Evolutionary conservation across 2,329 filamentous ascomycete genomes (phyloP).

Genomic region (Alternaria sp.): DNA sequence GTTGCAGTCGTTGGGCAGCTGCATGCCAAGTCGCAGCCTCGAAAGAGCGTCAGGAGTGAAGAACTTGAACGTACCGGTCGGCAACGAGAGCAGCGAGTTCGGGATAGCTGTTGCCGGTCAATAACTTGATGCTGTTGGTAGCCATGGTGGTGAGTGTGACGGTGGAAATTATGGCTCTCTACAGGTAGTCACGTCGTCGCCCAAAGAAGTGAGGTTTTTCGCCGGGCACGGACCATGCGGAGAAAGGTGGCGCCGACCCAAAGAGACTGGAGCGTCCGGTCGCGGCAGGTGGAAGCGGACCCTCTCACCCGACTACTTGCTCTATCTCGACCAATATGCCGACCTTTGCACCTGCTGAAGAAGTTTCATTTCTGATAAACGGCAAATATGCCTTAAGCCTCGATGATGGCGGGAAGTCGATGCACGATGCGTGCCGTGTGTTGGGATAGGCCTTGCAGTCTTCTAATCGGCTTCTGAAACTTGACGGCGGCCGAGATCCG

Average conservation of each 20-base stretch:
- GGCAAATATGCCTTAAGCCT: background rate
- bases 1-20: background rate
- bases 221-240: conserved; percentile 28
- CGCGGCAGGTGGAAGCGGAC: conserved; percentile 2
- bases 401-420: background rate
- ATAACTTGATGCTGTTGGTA: conserved; percentile 75
- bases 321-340: background rate
- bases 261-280: background rate
- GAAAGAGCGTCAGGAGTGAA: conserved; percentile 1
- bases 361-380: background rate
- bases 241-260: conserved; percentile 24
- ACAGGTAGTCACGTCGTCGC: conserved; percentile 17
- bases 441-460: background rate
- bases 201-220: conserved; percentile 30
- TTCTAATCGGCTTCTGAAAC: conserved; percentile 16
- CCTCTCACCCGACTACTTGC: background rate
- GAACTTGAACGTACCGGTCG: conserved; percentile 60
- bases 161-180: conserved; percentile 23
- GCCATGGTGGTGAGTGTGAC: conserved; percentile 59
- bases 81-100: conserved; percentile 73
- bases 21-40: conserved; percentile 16
- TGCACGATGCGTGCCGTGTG: background rate
- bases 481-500: conserved; percentile 2
- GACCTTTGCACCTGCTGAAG: background rate
- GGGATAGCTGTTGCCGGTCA: conserved; percentile 78